A percentile compares a stretch with the other conserved stretches of the same genome.
Evolutionary conservation across 352 stramenopile species (phyloP).

Genomic region (Globisporangium nagaii): DNA sequence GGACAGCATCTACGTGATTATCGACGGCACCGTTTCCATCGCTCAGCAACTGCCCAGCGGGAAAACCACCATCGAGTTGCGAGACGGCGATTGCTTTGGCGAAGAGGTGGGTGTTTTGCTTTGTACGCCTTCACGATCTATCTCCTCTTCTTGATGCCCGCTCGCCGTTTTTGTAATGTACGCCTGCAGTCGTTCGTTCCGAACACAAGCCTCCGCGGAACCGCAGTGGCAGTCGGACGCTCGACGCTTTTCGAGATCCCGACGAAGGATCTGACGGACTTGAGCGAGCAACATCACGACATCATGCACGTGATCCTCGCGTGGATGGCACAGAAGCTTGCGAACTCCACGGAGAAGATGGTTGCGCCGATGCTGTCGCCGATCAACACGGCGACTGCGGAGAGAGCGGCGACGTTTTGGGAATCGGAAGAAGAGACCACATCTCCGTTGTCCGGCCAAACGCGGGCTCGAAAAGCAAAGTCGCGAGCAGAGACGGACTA

Average conservation of each 20-base stretch:
- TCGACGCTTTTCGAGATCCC: constrained; percentile 71
- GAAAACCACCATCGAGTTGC: constrained; percentile 36
- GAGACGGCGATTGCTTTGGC: constrained; percentile 74
- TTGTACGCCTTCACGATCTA: constrained; percentile 9
- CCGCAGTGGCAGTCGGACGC: constrained; percentile 39
- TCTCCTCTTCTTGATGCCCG: background rate
- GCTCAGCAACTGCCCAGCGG: constrained; percentile 13
- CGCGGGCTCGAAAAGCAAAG: constrained; percentile 24
- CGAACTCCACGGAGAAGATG: constrained; percentile 61
- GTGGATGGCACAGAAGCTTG: constrained; percentile 71
- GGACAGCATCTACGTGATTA: constrained; percentile 54
- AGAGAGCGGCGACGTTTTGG: constrained; percentile 21
- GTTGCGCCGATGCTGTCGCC: constrained; percentile 55
- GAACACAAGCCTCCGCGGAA: constrained; percentile 34
- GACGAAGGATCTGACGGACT: constrained; percentile 68
- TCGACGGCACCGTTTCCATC: constrained; percentile 69
- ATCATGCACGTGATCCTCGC: constrained; percentile 82
- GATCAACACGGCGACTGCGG: background rate
- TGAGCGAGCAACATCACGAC: constrained; percentile 75
- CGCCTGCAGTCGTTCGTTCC: constrained; percentile 61
- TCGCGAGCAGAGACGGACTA: constrained; percentile 55
- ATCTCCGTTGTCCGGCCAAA: constrained; percentile 4
- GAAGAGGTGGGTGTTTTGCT: constrained; percentile 42
- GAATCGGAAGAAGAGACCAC: constrained; percentile 29
- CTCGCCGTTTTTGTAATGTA: background rate